These are phyloP conservation scores for Polyporus tsugae DNA, from an alignment of 1,284 basidiomycete species.

Conservation along the genomic window DNA sequence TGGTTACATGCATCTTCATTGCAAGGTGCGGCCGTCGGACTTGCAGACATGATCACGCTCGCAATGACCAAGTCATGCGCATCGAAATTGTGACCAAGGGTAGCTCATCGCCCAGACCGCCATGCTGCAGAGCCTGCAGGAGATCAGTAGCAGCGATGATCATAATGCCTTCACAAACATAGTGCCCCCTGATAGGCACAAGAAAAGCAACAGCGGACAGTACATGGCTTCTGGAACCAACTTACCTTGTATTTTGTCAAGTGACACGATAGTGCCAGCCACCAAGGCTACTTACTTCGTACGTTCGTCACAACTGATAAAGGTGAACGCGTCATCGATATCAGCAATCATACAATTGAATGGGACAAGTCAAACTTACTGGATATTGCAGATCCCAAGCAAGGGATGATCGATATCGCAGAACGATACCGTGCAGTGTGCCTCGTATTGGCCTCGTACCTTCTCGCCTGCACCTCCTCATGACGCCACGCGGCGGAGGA, in stretches of 20 bases:
- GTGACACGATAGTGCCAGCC: not conserved
- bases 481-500: constrained; percentile 2
- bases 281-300: not conserved
- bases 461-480: not conserved
- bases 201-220: not conserved
- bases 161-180: not conserved
- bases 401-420: not conserved
- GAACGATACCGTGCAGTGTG: not conserved
- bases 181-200: not conserved
- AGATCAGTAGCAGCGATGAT: not conserved
- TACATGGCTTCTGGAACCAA: not conserved
- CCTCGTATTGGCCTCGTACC: constrained; percentile 5
- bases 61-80: not conserved
- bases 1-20: not conserved
- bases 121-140: not conserved
- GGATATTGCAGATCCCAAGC: not conserved
- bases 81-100: not conserved
- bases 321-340: not conserved
- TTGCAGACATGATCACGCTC: not conserved
- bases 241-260: not conserved
- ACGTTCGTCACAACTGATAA: not conserved
- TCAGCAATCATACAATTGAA: not conserved
- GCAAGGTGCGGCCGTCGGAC: not conserved
- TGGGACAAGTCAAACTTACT: not conserved
- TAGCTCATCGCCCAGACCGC: not conserved